A percentile compares a stretch with the other conserved stretches of the same genome.
Evolutionary conservation across 176 grass and related monocot species (phyloP).

Genomic region (Pontederia crassipes): DNA sequence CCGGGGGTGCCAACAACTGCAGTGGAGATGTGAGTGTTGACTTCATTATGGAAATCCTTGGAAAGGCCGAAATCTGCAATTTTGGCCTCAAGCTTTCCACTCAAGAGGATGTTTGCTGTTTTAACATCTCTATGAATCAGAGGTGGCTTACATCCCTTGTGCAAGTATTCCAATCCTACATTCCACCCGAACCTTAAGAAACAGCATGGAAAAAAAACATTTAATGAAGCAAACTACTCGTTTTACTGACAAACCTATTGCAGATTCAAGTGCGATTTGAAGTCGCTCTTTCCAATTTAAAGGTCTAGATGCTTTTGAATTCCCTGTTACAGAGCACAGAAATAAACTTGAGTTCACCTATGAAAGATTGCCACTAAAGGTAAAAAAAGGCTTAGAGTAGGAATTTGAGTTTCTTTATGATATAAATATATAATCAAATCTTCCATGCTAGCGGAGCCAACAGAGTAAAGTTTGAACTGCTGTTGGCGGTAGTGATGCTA

Average conservation of each 20-base stretch:
- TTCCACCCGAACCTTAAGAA: background rate
- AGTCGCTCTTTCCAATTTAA: constrained; percentile 10
- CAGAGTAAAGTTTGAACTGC: too few relatives aligned
- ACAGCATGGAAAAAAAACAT: background rate
- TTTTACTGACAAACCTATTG: constrained; percentile 1
- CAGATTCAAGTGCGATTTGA: constrained; percentile 13
- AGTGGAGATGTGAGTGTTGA: background rate
- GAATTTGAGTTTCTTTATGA: too few relatives aligned
- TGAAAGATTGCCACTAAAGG: background rate
- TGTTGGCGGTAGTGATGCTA: too few relatives aligned
- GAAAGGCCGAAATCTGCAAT: constrained; percentile 20
- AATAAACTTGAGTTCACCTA: background rate
- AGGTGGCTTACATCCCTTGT: constrained; percentile 14
- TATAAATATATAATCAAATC: too few relatives aligned
- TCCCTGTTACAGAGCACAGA: background rate
- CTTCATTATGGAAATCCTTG: constrained; percentile 9
- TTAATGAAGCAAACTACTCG: background rate
- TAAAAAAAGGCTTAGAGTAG: background rate
- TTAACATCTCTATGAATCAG: constrained; percentile 20
- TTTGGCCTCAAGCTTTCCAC: constrained; percentile 12
- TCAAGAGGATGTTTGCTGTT: constrained; percentile 14
- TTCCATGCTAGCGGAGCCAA: too few relatives aligned
- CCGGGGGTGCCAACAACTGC: constrained; percentile 7
- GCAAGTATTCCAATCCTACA: constrained; percentile 12
- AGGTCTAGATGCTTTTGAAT: background rate